Base-by-base conservation (phyloP, 2,329 filamentous ascomycete genomes). In the Corniculantispora saksenae region DNA sequence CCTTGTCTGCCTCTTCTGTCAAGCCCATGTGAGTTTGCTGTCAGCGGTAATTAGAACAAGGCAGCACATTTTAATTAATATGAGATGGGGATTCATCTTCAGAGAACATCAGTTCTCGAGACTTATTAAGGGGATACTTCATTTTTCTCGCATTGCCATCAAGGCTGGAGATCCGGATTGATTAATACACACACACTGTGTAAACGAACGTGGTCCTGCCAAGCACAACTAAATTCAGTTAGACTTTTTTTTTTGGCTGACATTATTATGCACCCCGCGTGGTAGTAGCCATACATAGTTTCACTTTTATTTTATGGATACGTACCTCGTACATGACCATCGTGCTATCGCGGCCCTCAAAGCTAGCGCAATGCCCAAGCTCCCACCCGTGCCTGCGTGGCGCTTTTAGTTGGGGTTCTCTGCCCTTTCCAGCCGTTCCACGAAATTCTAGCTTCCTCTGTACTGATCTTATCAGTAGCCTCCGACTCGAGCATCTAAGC, bases 301-400 rank as follows among this genome's bases (percentile, higher is more conserved):
- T 63, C 51, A 56, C 61, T 50, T 56, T 56, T 63, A 63, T 63
- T 47, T 56, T 56, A 48, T 63, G 61, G 61, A 61, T 61, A 61
- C 58, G 47, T 43, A 40, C n/a, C n/a, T n/a, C n/a, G 48, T 40
- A 53, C n/a, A 27, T 17, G 58, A 21, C 19, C 47, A 53, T 27
- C 32, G 40, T 47, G 25, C 45, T 43, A 25, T 48, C 40, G 19
- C 25, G 21, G 12, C n/a, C 43, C 15, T 35, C 13, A 51, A 12
- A 21, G 25, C 23, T 59, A 59, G 56, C 56, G 40, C 43, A 5
- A 27, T 29, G 47, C 47, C 45, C 17, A 27, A 17, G 5, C 27
- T 32, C 17, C 27, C 4, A 32, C 27, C 27, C n/a, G 27, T n/a
- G 21, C 21, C 19, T 55, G 29, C 58, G 47, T 61, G 58, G 58